phyloP scores from a whole-genome alignment of 75 land plant species.

The Pinus taeda region DNA sequence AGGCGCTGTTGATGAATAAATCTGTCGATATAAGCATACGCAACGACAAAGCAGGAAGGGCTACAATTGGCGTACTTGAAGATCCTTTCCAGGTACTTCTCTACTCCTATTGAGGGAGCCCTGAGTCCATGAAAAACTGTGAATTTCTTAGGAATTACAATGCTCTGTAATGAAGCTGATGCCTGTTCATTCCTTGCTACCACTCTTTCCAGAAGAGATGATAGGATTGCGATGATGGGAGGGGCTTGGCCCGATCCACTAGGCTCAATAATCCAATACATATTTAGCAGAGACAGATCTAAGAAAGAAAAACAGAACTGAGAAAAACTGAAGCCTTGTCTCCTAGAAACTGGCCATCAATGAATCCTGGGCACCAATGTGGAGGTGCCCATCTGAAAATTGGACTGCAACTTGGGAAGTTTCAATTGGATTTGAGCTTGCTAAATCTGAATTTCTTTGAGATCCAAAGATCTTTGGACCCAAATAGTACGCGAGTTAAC shows the following conservation, averaged over 20 bases:
- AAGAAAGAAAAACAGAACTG: too few relatives aligned
- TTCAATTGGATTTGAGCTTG: too few relatives aligned
- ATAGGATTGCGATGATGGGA: conserved; percentile 25
- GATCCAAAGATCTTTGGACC: too few relatives aligned
- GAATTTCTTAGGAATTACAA: background rate
- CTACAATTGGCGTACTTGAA: conserved; percentile 37
- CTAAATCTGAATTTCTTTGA: too few relatives aligned
- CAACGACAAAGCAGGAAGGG: conserved; percentile 39
- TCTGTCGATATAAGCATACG: conserved; percentile 30
- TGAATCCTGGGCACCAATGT: too few relatives aligned
- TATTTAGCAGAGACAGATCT: too few relatives aligned
- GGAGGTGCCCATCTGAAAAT: too few relatives aligned
- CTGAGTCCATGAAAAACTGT: conserved; percentile 35
- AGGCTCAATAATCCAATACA: too few relatives aligned
- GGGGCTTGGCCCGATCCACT: conserved; percentile 7
- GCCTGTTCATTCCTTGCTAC: conserved; percentile 30
- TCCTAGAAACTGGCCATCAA: too few relatives aligned
- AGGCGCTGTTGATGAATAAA: conserved; percentile 23
- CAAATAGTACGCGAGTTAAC: too few relatives aligned
- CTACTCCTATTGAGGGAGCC: conserved; percentile 24
- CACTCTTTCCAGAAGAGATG: conserved; percentile 44
- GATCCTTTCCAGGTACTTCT: conserved; percentile 31
- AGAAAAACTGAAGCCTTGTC: too few relatives aligned
- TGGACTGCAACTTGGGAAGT: too few relatives aligned
- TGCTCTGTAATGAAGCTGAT: background rate